Evolutionary conservation across 2,329 filamentous ascomycete genomes (phyloP).

Genomic region (Alternaria dauci): DNA sequence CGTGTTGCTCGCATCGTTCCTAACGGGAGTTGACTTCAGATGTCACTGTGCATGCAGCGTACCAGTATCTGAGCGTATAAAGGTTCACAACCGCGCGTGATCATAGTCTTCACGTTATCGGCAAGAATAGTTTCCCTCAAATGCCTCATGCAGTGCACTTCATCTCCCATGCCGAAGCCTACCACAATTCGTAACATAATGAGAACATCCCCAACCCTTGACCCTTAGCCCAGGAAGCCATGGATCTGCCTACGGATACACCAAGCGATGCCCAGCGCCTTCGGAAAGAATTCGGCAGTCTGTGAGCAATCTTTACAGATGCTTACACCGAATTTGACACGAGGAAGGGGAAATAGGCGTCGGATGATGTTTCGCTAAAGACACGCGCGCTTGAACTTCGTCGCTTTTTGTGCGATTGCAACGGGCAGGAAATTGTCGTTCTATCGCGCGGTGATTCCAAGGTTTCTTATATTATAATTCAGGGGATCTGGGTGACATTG

Average conservation of each 20-base stretch:
- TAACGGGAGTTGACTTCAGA: neutral
- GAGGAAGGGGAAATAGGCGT: constrained; percentile 11
- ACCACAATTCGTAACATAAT: constrained; percentile 76
- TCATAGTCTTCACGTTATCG: neutral
- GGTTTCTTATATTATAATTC: constrained; percentile 85
- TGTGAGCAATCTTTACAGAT: constrained; percentile 11
- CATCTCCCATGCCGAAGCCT: constrained; percentile 76
- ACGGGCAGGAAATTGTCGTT: constrained; percentile 54
- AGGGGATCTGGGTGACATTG: constrained; percentile 61
- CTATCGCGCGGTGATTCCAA: constrained; percentile 84
- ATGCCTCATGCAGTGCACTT: constrained; percentile 51
- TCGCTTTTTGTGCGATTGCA: constrained; percentile 8
- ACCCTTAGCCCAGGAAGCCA: constrained; percentile 16
- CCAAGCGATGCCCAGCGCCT: constrained; percentile 9
- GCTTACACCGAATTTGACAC: constrained; percentile 11
- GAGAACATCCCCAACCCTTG: constrained; percentile 72
- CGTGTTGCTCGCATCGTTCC: neutral
- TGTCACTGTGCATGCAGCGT: neutral
- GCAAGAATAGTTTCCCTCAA: neutral
- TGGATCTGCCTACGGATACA: constrained; percentile 19
- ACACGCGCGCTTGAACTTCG: constrained; percentile 13
- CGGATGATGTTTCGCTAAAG: neutral
- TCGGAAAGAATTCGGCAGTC: constrained; percentile 4
- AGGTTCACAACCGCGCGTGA: neutral
- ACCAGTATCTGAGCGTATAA: neutral